A percentile compares a stretch with the other conserved stretches of the same genome.
Evolutionary conservation across 345 rosid species (phyloP).

Genomic region (Corymbia maculata): DNA sequence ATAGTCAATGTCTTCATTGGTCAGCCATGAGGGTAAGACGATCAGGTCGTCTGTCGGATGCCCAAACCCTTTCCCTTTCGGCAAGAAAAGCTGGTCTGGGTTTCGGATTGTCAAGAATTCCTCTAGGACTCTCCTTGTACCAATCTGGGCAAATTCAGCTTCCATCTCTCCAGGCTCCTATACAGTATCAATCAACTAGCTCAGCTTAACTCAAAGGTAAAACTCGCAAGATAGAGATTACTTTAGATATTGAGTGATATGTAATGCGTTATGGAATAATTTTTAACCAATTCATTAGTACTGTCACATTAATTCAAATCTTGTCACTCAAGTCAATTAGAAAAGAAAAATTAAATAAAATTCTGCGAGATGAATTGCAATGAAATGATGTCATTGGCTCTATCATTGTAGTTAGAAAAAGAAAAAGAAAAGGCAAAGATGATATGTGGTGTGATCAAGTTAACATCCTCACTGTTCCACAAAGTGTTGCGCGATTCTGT

Average conservation of each 20-base stretch:
- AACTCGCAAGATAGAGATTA: background rate
- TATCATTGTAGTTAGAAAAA: background rate
- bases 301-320: background rate
- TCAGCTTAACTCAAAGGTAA: background rate
- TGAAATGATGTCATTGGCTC: background rate
- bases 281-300: background rate
- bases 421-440: background rate
- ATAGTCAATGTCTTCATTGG: conserved; percentile 46
- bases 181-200: background rate
- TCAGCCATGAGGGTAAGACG: conserved; percentile 60
- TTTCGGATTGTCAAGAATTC: conserved; percentile 27
- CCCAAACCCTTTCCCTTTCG: conserved; percentile 40
- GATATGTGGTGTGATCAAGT: background rate
- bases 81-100: conserved; percentile 44
- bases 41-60: conserved; percentile 5
- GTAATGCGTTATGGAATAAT: background rate
- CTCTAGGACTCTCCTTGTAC: conserved; percentile 34
- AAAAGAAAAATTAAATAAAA: background rate
- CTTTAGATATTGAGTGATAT: background rate
- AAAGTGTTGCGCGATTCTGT: background rate
- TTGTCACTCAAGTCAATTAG: background rate
- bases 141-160: conserved; percentile 34
- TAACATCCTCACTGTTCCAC: background rate
- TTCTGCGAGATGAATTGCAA: background rate
- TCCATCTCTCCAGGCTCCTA: conserved; percentile 68